Conservation (phyloP, 768 basidiomycete species). For the Coprinopsis sp. region DNA sequence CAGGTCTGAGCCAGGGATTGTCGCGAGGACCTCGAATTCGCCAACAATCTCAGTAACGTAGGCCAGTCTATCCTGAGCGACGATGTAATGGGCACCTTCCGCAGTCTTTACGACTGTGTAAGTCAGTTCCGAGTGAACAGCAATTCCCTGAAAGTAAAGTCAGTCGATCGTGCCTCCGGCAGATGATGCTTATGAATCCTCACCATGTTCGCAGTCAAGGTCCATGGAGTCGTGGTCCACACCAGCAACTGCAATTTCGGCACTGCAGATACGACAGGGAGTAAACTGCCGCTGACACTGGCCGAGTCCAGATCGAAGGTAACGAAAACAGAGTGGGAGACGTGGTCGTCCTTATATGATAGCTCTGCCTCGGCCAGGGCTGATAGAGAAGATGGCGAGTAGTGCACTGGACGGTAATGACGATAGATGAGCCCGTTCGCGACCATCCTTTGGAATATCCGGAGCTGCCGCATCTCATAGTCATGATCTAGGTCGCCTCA, state of each 20-base stretch:
- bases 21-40: constrained; percentile 28
- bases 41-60: constrained; percentile 35
- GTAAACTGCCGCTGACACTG: constrained; percentile 21
- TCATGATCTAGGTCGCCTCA: constrained; percentile 53
- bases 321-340: constrained; percentile 86
- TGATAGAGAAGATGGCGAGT: constrained; percentile 91
- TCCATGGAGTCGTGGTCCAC: constrained; percentile 99
- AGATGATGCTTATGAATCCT: constrained; percentile 11
- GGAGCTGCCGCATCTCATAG: constrained; percentile 86
- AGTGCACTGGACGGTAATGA: constrained; percentile 86
- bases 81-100: constrained; percentile 30
- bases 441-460: constrained; percentile 85
- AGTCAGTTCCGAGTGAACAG: constrained; percentile 67
- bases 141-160: constrained; percentile 73
- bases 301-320: constrained; percentile 56
- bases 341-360: constrained; percentile 82
- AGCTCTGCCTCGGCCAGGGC: constrained; percentile 95
- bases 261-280: constrained; percentile 25
- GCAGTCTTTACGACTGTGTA: constrained; percentile 50
- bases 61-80: constrained; percentile 49
- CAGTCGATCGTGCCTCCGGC: neutral
- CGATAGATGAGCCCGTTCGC: constrained; percentile 80
- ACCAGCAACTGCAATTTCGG: constrained; percentile 57
- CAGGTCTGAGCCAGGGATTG: constrained; percentile 47
- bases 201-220: constrained; percentile 92